A percentile compares a stretch with the other conserved stretches of the same genome.
These are phyloP conservation scores for Brettanomyces naardenensis DNA, from an alignment of 805 yeast genomes.

Conservation along the genomic window DNA sequence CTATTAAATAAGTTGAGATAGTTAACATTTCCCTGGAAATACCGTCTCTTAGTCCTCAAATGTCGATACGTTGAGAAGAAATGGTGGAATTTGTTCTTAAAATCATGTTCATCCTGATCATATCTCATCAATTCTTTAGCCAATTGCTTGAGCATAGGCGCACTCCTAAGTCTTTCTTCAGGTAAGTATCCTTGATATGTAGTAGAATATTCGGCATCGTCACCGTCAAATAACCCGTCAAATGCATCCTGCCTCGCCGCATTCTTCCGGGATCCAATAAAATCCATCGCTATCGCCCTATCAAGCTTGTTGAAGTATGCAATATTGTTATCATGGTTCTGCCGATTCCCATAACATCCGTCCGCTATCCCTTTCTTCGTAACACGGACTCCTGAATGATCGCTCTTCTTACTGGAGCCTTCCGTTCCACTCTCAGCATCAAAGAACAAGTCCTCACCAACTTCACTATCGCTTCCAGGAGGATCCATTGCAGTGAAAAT, in stretches of 20 bases:
- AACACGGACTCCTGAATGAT: neutral
- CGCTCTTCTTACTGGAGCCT: too few species aligned
- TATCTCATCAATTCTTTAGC: neutral
- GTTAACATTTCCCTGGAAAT: constrained; percentile 17
- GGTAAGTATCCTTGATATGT: neutral
- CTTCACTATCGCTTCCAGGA: too few species aligned
- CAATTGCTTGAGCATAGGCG: neutral
- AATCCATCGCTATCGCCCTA: too few species aligned
- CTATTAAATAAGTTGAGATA: constrained; percentile 10
- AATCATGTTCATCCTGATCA: neutral
- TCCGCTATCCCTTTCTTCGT: neutral
- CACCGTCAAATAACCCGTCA: too few species aligned
- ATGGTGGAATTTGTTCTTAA: neutral
- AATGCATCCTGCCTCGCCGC: too few species aligned
- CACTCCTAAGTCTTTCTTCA: neutral
- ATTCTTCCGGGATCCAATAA: too few species aligned
- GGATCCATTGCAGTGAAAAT: too few species aligned
- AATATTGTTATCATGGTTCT: neutral
- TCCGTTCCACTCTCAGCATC: too few species aligned
- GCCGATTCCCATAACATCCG: neutral
- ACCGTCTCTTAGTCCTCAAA: constrained; percentile 8
- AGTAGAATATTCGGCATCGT: too few species aligned
- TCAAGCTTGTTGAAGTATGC: neutral
- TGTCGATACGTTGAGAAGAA: neutral
- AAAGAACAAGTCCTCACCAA: too few species aligned